These are phyloP conservation scores for Suhomyces sp. DNA, from an alignment of 805 yeast species.

Conservation along the genomic window DNA sequence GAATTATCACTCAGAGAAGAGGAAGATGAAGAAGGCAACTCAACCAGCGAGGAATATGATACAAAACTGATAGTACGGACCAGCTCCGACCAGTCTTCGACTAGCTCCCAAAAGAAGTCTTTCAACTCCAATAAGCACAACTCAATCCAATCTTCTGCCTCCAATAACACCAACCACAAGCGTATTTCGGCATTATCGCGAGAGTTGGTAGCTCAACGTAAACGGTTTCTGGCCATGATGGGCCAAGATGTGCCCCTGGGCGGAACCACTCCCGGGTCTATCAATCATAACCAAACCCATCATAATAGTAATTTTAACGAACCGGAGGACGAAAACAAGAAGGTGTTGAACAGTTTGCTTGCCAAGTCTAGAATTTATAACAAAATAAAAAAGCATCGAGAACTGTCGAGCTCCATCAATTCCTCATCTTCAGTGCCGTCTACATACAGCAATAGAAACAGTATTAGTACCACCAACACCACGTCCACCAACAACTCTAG, in stretches of 20 bases:
- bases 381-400: constrained; percentile 35
- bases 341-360: constrained; percentile 20
- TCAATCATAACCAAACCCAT: not conserved
- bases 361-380: constrained; percentile 37
- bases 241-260: constrained; percentile 5
- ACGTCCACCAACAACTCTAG: constrained; percentile 20
- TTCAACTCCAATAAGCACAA: constrained; percentile 1
- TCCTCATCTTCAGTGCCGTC: constrained; percentile 19
- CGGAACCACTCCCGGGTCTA: not conserved
- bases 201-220: constrained; percentile 2
- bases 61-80: constrained; percentile 13
- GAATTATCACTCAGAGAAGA: constrained; percentile 17
- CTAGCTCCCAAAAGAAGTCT: constrained; percentile 9
- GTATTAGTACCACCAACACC: constrained; percentile 21
- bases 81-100: constrained; percentile 12
- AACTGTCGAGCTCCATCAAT: constrained; percentile 28
- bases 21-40: constrained; percentile 11
- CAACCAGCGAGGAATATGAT: constrained; percentile 13
- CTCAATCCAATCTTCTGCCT: not conserved
- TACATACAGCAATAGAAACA: constrained; percentile 19
- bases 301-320: not conserved
- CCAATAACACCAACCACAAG: constrained; percentile 1
- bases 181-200: constrained; percentile 2
- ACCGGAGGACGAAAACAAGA: constrained; percentile 19
- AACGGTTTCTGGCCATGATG: constrained; percentile 7